Evolutionary conservation across 768 basidiomycete species (phyloP).

Genomic region (Psilocybe cubensis): DNA sequence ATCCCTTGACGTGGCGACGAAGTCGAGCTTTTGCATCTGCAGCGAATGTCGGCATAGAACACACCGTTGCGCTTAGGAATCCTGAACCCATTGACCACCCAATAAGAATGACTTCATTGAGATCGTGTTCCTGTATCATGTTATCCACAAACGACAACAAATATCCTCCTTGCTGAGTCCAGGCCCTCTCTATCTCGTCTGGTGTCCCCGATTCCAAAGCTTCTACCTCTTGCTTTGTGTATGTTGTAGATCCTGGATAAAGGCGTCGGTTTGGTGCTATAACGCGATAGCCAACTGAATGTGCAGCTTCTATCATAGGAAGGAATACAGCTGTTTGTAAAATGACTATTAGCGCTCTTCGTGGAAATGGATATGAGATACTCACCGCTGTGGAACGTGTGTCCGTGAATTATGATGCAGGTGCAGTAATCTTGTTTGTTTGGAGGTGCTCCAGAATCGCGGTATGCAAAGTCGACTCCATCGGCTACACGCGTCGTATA

Average conservation of each 20-base stretch:
- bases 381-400: constrained; percentile 31
- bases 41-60: constrained; percentile 21
- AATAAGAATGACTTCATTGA: constrained; percentile 22
- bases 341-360: neutral
- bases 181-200: constrained; percentile 19
- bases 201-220: constrained; percentile 12
- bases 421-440: constrained; percentile 23
- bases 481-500: constrained; percentile 12
- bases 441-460: constrained; percentile 29
- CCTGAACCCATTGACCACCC: constrained; percentile 35
- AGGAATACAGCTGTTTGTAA: constrained; percentile 25
- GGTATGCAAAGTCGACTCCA: constrained; percentile 27
- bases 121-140: constrained; percentile 23
- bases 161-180: constrained; percentile 31
- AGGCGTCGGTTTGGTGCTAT: constrained; percentile 37
- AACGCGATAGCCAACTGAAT: constrained; percentile 23
- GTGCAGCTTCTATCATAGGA: constrained; percentile 21
- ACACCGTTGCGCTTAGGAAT: constrained; percentile 25
- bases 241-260: constrained; percentile 35
- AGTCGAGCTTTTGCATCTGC: constrained; percentile 18
- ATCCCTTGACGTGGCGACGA: constrained; percentile 3
- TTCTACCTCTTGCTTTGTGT: constrained; percentile 26
- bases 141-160: constrained; percentile 30
- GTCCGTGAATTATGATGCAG: constrained; percentile 32
- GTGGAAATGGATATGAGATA: neutral